Evolutionary conservation across 306 rosid genomes (phyloP).

Genomic region (Citrullus mucosospermus): DNA sequence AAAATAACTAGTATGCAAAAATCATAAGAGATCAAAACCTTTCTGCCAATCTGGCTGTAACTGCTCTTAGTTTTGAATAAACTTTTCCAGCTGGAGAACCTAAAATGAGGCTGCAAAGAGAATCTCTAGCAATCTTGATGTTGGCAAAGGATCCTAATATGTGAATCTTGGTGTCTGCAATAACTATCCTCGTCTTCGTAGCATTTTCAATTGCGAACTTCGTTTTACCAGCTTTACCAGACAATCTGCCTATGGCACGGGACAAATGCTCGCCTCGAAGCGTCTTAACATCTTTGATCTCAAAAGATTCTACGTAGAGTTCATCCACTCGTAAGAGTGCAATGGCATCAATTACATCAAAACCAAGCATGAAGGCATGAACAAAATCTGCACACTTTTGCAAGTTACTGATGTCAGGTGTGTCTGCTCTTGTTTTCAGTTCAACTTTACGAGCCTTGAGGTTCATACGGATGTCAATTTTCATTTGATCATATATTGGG

Average conservation of each 20-base stretch:
- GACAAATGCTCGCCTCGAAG: slow-evolving; percentile 79
- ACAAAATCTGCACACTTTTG: slow-evolving; percentile 86
- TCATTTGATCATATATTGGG: slow-evolving; percentile 74
- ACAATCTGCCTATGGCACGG: slow-evolving; percentile 75
- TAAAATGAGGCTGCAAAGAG: slow-evolving; percentile 73
- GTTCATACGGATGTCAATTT: slow-evolving; percentile 74
- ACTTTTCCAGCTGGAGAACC: slow-evolving; percentile 88
- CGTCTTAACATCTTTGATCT: slow-evolving; percentile 81
- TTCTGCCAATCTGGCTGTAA: slow-evolving; percentile 70
- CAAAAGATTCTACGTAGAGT: slow-evolving; percentile 83
- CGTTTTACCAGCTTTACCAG: slow-evolving; percentile 83
- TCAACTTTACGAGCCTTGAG: slow-evolving; percentile 79
- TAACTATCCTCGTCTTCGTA: slow-evolving; percentile 69
- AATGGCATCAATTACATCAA: slow-evolving; percentile 72
- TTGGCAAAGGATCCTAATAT: slow-evolving; percentile 72
- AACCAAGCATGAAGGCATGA: slow-evolving; percentile 82
- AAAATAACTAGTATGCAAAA: neutral
- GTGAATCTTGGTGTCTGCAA: slow-evolving; percentile 82
- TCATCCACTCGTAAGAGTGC: slow-evolving; percentile 78
- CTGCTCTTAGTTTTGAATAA: slow-evolving; percentile 66
- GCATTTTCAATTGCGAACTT: slow-evolving; percentile 84
- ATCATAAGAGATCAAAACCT: slow-evolving; percentile 39
- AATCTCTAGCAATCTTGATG: slow-evolving; percentile 71
- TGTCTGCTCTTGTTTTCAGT: slow-evolving; percentile 58
- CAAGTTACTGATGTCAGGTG: slow-evolving; percentile 69